A percentile compares a stretch with the other conserved stretches of the same genome.
Evolutionary conservation across 768 basidiomycete genomes (phyloP).

Genomic region (Chalciporus sphaerocephalus): DNA sequence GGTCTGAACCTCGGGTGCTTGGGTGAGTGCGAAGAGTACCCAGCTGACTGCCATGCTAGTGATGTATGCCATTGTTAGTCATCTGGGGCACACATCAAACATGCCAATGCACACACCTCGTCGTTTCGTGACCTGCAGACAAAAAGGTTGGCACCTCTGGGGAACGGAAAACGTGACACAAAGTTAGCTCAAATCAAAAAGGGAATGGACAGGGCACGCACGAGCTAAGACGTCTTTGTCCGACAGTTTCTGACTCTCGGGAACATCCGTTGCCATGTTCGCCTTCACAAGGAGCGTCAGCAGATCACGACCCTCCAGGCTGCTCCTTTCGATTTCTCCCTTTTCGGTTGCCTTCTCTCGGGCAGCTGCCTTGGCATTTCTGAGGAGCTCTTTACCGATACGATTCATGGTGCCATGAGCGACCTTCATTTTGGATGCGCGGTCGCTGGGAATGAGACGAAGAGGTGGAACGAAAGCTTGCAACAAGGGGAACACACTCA

Average conservation of each 20-base stretch:
- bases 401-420: slow-evolving; percentile 43
- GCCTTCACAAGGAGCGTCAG: slow-evolving; percentile 57
- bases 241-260: slow-evolving; percentile 49
- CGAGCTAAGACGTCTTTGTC: slow-evolving; percentile 60
- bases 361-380: slow-evolving; percentile 45
- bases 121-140: slow-evolving; percentile 58
- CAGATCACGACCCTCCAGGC: slow-evolving; percentile 45
- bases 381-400: slow-evolving; percentile 49
- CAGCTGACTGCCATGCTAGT: slow-evolving; percentile 45
- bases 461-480: slow-evolving; percentile 35
- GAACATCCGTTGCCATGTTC: slow-evolving; percentile 59
- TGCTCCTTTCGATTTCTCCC: slow-evolving; percentile 33
- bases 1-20: slow-evolving; percentile 45
- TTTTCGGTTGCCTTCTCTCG: slow-evolving; percentile 18
- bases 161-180: background rate
- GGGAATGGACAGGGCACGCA: slow-evolving; percentile 27
- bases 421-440: slow-evolving; percentile 10
- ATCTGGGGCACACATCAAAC: too few species aligned
- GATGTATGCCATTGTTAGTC: too few species aligned
- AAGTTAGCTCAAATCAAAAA: too few species aligned
- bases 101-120: slow-evolving; percentile 32
- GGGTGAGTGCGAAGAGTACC: slow-evolving; percentile 54
- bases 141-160: slow-evolving; percentile 60
- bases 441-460: slow-evolving; percentile 29
- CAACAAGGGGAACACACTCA: slow-evolving; percentile 28